These are phyloP conservation scores for Sequoia sempervirens DNA, from an alignment of 75 land plant species.

Conservation along the genomic window DNA sequence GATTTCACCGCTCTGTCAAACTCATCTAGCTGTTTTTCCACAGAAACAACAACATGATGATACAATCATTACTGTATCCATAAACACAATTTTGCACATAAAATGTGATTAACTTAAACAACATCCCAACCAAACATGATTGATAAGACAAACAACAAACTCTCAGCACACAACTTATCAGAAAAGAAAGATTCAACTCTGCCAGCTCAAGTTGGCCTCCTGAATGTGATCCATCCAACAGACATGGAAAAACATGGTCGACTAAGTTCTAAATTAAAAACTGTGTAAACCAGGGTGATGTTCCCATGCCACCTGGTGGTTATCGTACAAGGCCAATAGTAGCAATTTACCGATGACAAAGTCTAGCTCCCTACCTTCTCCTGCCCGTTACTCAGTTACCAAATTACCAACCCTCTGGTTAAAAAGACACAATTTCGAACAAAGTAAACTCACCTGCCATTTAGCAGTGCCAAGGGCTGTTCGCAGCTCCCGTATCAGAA, in stretches of 20 bases:
- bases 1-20: constrained; percentile 55
- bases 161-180: neutral
- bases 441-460: constrained; percentile 57
- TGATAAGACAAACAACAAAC: neutral
- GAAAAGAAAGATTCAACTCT: neutral
- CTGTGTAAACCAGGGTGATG: neutral
- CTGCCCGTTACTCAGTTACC: neutral
- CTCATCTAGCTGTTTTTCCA: constrained; percentile 49
- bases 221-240: neutral
- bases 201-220: neutral
- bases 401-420: neutral
- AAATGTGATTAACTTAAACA: neutral
- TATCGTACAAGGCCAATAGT: neutral
- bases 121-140: neutral
- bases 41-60: neutral
- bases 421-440: neutral
- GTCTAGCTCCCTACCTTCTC: neutral
- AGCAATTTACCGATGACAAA: neutral
- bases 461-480: constrained; percentile 70
- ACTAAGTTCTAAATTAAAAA: neutral
- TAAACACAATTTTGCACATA: neutral
- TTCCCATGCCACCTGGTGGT: neutral
- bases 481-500: constrained; percentile 42
- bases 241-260: neutral
- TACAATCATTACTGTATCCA: neutral